phyloP scores from a whole-genome alignment of 345 rosid genomes.

The Lepidium sativum region DNA sequence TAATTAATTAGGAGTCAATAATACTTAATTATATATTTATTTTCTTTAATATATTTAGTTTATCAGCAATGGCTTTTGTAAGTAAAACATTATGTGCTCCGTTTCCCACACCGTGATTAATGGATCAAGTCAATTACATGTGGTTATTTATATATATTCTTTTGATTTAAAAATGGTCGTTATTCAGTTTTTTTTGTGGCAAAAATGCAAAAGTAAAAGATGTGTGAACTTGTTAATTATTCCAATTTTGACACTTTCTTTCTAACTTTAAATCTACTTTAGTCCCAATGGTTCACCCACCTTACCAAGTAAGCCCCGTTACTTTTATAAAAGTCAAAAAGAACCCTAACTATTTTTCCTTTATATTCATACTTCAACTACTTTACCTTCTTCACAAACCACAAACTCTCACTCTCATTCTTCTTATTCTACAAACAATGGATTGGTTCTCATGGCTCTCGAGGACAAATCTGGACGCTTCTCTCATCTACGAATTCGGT shows the following conservation, averaged over 20 bases:
- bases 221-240: no score
- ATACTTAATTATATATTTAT: no score
- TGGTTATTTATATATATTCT: background rate
- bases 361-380: background rate
- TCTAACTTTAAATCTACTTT: conserved; percentile 20
- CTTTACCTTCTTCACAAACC: conserved; percentile 10
- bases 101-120: conserved; percentile 38
- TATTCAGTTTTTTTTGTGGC: no score
- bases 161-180: background rate
- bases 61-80: no score
- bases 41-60: no score
- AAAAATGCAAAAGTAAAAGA: no score
- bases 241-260: background rate
- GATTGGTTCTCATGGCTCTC: conserved; percentile 98
- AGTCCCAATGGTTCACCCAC: conserved; percentile 31
- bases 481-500: conserved; percentile 71
- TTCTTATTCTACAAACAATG: conserved; percentile 44
- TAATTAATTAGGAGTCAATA: no score
- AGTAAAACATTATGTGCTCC: background rate
- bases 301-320: conserved; percentile 16
- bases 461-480: conserved; percentile 59
- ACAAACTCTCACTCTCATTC: background rate
- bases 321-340: conserved; percentile 12
- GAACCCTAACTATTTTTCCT: conserved; percentile 11
- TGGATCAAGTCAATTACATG: conserved; percentile 13